Evolutionary conservation across 2,329 filamentous ascomycete genomes (phyloP), one percentile per base, ranked within the genome.

Genomic region (Fusarium decemcellulare): DNA sequence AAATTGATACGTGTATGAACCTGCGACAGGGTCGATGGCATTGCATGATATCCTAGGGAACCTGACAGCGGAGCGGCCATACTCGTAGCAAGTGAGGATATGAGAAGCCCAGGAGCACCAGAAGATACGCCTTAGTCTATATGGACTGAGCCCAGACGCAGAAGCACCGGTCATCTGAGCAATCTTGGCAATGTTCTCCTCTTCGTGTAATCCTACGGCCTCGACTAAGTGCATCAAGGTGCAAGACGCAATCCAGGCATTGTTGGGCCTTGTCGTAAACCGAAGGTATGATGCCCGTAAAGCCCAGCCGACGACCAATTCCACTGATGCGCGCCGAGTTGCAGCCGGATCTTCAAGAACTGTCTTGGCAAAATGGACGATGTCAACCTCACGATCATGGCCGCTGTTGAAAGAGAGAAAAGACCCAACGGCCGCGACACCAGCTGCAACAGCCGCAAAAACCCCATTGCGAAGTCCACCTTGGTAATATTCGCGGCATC

Each of bases 241-340:
- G 52, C 72, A 74, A 14, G 72, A 70, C 15, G 68, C 70, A 27
- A 74, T 62, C 72, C 72, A 72, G 32, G 72, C 68, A 51, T 63
- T 71, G 62, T 65, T 72, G 30, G 72, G 72, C 3, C 70, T 63
- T 11, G 50, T 65, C 27, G 71, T 73, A 32, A 65, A 66, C 36
- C 71, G 67, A 42, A 73, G 59, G 50, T 72, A 73, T 29, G 71
- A 55, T 18, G 61, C 59, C 42, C 71, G 70, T 50, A 73, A 37
- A 34, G 32, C 64, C 62, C 68, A 71, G 5, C 70, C 71, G 14
- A 72, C 11, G 32, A 73, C 62, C 47, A 71, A 65, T 37, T 72
- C 70, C 11, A 72, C 61, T 37, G 52, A 40, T 39, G 63, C 59
- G 53, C 54, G 57, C 27, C 61, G 68, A 62, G 71, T 71, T n/a